Evolutionary conservation across 148 eudicot genomes (phyloP).

Genomic region (Amaranthus hypochondriacus): DNA sequence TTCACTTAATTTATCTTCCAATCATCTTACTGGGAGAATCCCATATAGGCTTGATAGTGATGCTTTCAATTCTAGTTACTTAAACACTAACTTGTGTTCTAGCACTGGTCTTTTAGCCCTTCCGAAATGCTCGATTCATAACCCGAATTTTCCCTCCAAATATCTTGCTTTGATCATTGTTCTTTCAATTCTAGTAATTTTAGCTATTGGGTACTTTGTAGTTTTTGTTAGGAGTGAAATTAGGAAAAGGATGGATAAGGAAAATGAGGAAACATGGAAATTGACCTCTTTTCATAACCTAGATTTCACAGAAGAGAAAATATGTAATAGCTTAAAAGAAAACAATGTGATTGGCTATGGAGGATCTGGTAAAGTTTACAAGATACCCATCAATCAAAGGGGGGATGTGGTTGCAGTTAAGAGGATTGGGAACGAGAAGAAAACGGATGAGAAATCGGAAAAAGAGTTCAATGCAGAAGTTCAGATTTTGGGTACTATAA

Average conservation of each 20-base stretch:
- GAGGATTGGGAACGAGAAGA: constrained; percentile 45
- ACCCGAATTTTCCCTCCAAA: constrained; percentile 18
- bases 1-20: constrained; percentile 57
- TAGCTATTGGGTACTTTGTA: constrained; percentile 25
- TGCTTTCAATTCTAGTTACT: constrained; percentile 55
- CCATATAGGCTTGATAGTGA: constrained; percentile 46
- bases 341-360: constrained; percentile 59
- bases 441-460: constrained; percentile 34
- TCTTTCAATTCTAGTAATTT: constrained; percentile 29
- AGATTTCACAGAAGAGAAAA: constrained; percentile 43
- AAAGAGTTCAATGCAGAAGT: constrained; percentile 69
- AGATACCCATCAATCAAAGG: constrained; percentile 29
- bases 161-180: constrained; percentile 40
- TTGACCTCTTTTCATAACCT: constrained; percentile 52
- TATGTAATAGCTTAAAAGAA: constrained; percentile 44
- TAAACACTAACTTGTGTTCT: constrained; percentile 53
- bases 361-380: constrained; percentile 61
- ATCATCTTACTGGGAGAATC: constrained; percentile 47
- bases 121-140: constrained; percentile 30
- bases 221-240: constrained; percentile 26
- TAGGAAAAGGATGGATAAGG: constrained; percentile 25
- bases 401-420: constrained; percentile 51
- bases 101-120: constrained; percentile 27
- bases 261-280: constrained; percentile 40
- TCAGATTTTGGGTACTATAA: constrained; percentile 49